Conservation (phyloP, 148 eudicot genomes). For the Spergularia bocconei region DNA sequence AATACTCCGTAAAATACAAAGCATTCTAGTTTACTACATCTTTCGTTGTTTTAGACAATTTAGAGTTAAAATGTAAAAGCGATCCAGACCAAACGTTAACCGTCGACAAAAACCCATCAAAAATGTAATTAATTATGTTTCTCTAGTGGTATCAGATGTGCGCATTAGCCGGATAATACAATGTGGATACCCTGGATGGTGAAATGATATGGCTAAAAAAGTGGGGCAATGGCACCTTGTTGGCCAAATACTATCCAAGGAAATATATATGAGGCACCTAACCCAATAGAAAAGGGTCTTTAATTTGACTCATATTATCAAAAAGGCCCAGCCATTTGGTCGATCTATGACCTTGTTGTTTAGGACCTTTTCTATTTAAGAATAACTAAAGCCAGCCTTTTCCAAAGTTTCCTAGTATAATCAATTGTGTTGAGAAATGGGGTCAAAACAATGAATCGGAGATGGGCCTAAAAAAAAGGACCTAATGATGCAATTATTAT, state of each 20-base stretch:
- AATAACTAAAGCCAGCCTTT: neutral
- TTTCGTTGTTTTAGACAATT: no score
- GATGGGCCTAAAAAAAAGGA: no score
- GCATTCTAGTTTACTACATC: no score
- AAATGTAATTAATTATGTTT: neutral
- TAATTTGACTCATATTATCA: neutral
- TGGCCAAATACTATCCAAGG: slow-evolving; percentile 11
- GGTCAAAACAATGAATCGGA: no score
- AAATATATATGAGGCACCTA: neutral
- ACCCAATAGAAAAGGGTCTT: neutral
- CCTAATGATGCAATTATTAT: no score
- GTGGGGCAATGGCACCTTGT: neutral
- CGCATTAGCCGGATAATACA: neutral
- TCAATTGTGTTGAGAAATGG: no score
- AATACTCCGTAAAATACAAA: no score
- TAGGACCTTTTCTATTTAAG: neutral
- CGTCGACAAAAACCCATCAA: slow-evolving; percentile 4
- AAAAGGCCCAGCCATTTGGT: neutral
- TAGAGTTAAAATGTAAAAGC: neutral
- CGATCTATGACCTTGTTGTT: neutral
- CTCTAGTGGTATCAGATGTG: neutral
- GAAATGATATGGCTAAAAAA: neutral
- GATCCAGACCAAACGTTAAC: neutral
- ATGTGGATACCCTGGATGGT: neutral
- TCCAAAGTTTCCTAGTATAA: no score